phyloP scores from a whole-genome alignment of 1,284 basidiomycete genomes.

The Rhodotorula sp. region DNA sequence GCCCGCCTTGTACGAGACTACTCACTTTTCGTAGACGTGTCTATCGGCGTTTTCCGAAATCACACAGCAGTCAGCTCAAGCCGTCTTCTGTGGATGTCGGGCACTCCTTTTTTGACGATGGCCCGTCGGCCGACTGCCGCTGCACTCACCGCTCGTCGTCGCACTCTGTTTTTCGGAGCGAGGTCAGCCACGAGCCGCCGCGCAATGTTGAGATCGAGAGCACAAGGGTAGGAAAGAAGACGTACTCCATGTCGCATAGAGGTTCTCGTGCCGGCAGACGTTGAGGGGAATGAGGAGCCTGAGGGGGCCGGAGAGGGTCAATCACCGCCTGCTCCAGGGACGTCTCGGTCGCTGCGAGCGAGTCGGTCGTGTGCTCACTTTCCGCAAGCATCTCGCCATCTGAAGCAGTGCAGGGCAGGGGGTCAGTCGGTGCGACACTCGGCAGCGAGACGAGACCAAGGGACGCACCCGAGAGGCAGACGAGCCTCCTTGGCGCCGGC shows the following conservation, averaged over 20 bases:
- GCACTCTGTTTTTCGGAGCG: slow-evolving; percentile 38
- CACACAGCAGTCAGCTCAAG: not conserved
- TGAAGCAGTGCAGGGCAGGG: slow-evolving; percentile 2
- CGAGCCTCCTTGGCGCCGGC: slow-evolving; percentile 26
- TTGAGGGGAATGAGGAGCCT: slow-evolving; percentile 45
- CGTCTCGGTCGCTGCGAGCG: not conserved
- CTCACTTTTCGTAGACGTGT: slow-evolving; percentile 46
- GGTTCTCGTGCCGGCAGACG: slow-evolving; percentile 45
- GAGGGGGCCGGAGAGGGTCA: not conserved
- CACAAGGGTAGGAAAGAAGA: not conserved
- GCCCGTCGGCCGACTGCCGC: no score
- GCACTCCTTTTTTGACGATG: no score
- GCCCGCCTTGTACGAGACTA: not conserved
- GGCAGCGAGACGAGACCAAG: not conserved
- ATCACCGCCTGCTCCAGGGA: no score
- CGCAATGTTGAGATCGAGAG: not conserved
- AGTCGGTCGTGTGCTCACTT: slow-evolving; percentile 14
- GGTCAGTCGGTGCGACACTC: not conserved
- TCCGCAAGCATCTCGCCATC: slow-evolving; percentile 46
- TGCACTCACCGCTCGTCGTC: slow-evolving; percentile 41
- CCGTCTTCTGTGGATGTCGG: not conserved
- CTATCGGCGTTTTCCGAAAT: slow-evolving; percentile 5
- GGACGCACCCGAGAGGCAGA: slow-evolving; percentile 34
- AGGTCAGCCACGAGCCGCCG: not conserved
- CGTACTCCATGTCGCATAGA: slow-evolving; percentile 46